Conservation (phyloP, 1,284 basidiomycete genomes). For the Polyporus tsugae region DNA sequence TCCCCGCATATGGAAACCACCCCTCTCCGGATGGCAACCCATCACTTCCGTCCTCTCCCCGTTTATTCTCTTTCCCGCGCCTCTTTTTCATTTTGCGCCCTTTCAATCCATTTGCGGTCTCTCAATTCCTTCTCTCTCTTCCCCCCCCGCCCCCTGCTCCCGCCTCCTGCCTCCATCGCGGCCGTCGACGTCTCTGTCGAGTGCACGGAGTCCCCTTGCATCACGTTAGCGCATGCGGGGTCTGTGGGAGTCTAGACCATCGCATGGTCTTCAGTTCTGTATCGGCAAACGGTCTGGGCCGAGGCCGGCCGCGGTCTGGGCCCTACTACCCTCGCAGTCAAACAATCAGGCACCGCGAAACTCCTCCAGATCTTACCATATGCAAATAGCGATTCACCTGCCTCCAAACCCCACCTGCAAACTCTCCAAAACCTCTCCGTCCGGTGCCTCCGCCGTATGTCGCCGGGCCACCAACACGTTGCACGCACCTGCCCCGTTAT, state of each 20-base stretch:
- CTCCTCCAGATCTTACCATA: slow-evolving; percentile 26
- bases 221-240: slow-evolving; percentile 2
- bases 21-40: slow-evolving; percentile 5
- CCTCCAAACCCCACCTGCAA: slow-evolving; percentile 4
- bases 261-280: slow-evolving; percentile 17
- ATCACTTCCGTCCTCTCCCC: slow-evolving; percentile 19
- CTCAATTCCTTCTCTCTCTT: background rate
- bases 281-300: slow-evolving; percentile 23
- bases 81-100: slow-evolving; percentile 9
- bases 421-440: slow-evolving; percentile 8
- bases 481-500: slow-evolving; percentile 30
- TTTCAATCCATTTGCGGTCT: slow-evolving; percentile 13
- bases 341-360: slow-evolving; percentile 33
- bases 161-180: background rate
- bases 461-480: slow-evolving; percentile 19
- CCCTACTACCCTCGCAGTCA: slow-evolving; percentile 33
- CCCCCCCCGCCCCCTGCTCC: slow-evolving; percentile 1
- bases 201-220: background rate
- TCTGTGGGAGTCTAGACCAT: slow-evolving; percentile 19
- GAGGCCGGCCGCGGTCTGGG: slow-evolving; percentile 19
- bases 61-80: slow-evolving; percentile 14
- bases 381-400: background rate
- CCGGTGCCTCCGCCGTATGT: slow-evolving; percentile 10
- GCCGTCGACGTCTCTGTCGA: slow-evolving; percentile 5
- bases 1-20: slow-evolving; percentile 12